Evolutionary conservation across 495 filamentous ascomycete genomes (phyloP).

Genomic region (Penicillium coffeae): DNA sequence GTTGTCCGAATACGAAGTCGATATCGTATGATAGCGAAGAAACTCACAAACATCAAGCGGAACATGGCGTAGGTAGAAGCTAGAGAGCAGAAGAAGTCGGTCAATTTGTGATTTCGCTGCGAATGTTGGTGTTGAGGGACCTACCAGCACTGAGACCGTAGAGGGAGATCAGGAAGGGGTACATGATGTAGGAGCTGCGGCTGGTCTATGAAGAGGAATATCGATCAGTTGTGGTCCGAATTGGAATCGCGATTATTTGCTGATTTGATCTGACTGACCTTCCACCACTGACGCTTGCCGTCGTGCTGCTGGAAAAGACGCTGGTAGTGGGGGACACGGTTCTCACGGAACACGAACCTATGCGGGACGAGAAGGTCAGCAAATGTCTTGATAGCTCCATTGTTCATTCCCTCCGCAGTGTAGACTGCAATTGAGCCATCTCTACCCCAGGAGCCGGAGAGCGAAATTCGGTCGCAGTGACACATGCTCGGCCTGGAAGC

Average conservation of each 20-base stretch:
- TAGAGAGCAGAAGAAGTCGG: slow-evolving; percentile 31
- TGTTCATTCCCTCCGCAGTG: not conserved
- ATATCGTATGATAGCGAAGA: not conserved
- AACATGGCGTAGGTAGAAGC: slow-evolving; percentile 56
- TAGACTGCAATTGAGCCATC: slow-evolving; percentile 21
- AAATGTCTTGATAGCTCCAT: not conserved
- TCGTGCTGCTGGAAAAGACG: slow-evolving; percentile 76
- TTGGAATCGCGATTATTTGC: slow-evolving; percentile 1
- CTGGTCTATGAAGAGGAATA: slow-evolving; percentile 43
- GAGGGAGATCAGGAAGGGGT: slow-evolving; percentile 70
- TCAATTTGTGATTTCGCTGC: not conserved
- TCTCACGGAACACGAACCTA: slow-evolving; percentile 74
- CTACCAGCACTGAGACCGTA: slow-evolving; percentile 53
- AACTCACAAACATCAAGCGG: slow-evolving; percentile 54
- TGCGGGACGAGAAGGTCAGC: slow-evolving; percentile 6
- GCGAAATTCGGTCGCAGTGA: slow-evolving; percentile 18
- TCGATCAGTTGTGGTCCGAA: slow-evolving; percentile 11
- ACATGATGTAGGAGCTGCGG: slow-evolving; percentile 61
- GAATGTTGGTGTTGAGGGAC: slow-evolving; percentile 19
- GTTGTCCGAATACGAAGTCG: not conserved
- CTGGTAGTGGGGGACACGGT: slow-evolving; percentile 84
- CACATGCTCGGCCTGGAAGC: not conserved
- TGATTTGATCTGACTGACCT: slow-evolving; percentile 55
- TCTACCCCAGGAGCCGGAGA: slow-evolving; percentile 8
- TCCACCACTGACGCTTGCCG: slow-evolving; percentile 78